Base-by-base conservation (phyloP, 2,329 filamentous ascomycete species). In the Calonectria pseudoreteaudii region DNA sequence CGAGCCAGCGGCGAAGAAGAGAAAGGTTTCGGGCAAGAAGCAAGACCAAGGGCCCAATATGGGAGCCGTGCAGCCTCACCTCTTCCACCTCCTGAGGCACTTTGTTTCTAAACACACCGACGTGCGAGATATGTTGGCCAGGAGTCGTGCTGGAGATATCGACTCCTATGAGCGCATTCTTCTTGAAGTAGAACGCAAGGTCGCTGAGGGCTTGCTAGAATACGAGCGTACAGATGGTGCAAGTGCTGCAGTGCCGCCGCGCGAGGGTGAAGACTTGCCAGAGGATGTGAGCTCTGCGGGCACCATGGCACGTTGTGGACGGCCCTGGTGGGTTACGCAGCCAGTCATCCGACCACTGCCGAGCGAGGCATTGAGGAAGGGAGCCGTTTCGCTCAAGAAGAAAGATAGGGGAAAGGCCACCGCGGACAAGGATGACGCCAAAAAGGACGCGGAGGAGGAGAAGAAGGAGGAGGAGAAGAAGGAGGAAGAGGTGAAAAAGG, bases 251-350 rank as follows among this genome's bases (percentile, higher is more conserved):
- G 87, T 86, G 53, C 73, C 77, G 13, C 78, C 77, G 13, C 79
- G 80, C 1, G 82, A 79, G 1, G 81, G 82, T 3, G 83, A 81
- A 7, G 83, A 84, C 47, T 83, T 86, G 3, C 83, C 82, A 1
- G 87, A 89, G 60, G 85, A 85, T 0, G 88, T 92, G 80, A 93
- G 90, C 82, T 94, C 93, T 6, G 85, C 91, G 23, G 92, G 90
- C 11, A 92, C 94, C 0, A 92, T 97, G 31, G 91, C 90, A 70
- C 88, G 91, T 74, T 98, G 95, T 81, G 93, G 92, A 82, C 87
- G 95, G 76, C 96, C 96, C 1, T 98, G 93, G 91, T 98, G 95
- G 95, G 90, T 98, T 5, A 95, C 93, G 67, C 96, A 98, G 86
- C 93, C 96, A 5, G 94, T 98, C 80, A 90, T 98, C 9, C 88